Base-by-base conservation (phyloP, 2,329 filamentous ascomycete genomes). In the Aquanectria penicillioides region DNA sequence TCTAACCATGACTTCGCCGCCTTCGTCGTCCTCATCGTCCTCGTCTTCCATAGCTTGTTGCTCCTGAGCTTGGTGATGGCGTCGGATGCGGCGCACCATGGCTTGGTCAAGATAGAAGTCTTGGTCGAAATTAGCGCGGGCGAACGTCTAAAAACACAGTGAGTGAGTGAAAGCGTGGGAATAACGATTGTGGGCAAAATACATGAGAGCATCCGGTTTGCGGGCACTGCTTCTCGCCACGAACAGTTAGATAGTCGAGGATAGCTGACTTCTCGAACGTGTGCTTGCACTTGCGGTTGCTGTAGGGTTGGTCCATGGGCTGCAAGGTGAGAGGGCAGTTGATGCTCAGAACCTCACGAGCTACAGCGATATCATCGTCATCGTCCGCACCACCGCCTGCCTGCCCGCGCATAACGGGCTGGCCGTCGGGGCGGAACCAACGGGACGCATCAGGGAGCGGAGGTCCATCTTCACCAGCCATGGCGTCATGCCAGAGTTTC, bases 211-310 rank as follows among this genome's bases (percentile, higher is more conserved):
- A 93, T 1, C 90, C 89, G 3, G 83, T 76, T 56, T 87, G 82
- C 0, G 90, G 90, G 71, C 90, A 93, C 50, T 83, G 78, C 1
- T 84, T 78, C 47, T 72, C 53, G 64, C 75, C 49, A 47, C 68
- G 58, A 65, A 69, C 52, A 81, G 81, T 71, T 80, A 88, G 37
- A 59, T 78, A 79, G n/a, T 86, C 82, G 20, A 85, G 56, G 33
- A 94, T 88, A 1, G 86, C 85, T 2, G 72, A 69, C 72, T 86
- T 89, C 70, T 94, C 89, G 70, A 92, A 94, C 0, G 84, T 88
- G 72, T 94, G 91, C 53, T 85, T 87, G 78, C 91, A 94, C 63
- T 85, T 84, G 12, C 71, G 77, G 66, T 86, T 91, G 53, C 85
- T 90, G 68, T 86, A 87, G 0, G 91, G 91, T 49, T 92, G 83